Evolutionary conservation across 2,329 filamentous ascomycete genomes (phyloP).

Genomic region (Lasiodiplodia hormozganensis): DNA sequence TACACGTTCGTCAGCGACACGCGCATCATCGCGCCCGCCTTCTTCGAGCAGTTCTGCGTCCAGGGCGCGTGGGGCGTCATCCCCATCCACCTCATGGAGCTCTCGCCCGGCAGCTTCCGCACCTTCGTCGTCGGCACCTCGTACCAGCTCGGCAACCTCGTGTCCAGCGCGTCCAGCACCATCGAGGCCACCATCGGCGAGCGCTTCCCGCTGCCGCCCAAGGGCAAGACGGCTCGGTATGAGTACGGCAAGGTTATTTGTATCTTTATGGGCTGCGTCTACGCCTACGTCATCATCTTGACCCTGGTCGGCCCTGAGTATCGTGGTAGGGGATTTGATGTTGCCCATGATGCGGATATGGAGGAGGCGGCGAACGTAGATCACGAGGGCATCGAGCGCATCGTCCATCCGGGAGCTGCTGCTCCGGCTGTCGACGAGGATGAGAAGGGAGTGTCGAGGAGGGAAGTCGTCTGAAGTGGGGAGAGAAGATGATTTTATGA

Average conservation of each 20-base stretch:
- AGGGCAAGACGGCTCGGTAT: slow-evolving; percentile 44
- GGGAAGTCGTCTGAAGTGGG: neutral
- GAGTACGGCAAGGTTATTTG: slow-evolving; percentile 83
- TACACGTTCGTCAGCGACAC: slow-evolving; percentile 74
- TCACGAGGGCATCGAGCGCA: slow-evolving; percentile 27
- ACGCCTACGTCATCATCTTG: slow-evolving; percentile 65
- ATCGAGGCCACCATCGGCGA: slow-evolving; percentile 80
- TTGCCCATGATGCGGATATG: slow-evolving; percentile 44
- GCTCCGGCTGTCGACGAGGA: neutral
- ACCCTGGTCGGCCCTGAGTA: slow-evolving; percentile 67
- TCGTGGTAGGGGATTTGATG: slow-evolving; percentile 45
- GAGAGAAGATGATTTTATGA: too few relatives aligned
- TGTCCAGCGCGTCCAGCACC: slow-evolving; percentile 71
- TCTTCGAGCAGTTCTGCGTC: slow-evolving; percentile 69
- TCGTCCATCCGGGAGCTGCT: slow-evolving; percentile 9
- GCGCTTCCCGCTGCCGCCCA: slow-evolving; percentile 71
- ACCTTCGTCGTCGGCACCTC: slow-evolving; percentile 77
- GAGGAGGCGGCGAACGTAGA: slow-evolving; percentile 36
- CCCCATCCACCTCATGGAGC: slow-evolving; percentile 72
- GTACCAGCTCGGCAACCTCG: slow-evolving; percentile 81
- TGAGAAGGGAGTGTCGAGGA: neutral
- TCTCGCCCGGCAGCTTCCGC: slow-evolving; percentile 74
- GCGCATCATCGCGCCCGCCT: slow-evolving; percentile 77
- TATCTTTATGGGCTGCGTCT: slow-evolving; percentile 91
- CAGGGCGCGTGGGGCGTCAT: slow-evolving; percentile 49